These are phyloP conservation scores for Fusarium secorum DNA, from an alignment of 2,329 filamentous ascomycete species.

Conservation along the genomic window DNA sequence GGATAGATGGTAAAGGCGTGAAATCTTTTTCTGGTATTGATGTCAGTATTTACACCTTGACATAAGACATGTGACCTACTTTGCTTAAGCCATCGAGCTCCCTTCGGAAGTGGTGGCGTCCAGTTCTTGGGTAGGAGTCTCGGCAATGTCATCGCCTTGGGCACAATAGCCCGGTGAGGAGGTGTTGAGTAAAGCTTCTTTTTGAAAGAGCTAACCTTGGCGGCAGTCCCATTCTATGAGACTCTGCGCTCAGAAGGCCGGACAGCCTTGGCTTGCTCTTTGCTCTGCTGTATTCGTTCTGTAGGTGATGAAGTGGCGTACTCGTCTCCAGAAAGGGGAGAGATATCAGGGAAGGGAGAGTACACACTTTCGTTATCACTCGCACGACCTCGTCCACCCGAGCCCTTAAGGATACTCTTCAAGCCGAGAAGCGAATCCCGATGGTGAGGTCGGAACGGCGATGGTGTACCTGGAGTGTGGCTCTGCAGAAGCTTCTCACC, in stretches of 20 bases:
- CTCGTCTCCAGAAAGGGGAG: slow-evolving; percentile 6
- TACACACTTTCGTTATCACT: neutral
- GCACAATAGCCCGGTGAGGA: neutral
- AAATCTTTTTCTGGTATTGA: slow-evolving; percentile 9
- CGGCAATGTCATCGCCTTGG: neutral
- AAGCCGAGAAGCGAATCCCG: slow-evolving; percentile 25
- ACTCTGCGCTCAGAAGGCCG: slow-evolving; percentile 6
- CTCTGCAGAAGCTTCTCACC: slow-evolving; percentile 7
- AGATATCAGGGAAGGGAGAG: neutral
- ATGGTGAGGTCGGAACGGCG: slow-evolving; percentile 32
- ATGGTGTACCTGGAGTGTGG: neutral
- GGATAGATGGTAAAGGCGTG: neutral
- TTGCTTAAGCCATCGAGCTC: slow-evolving; percentile 23
- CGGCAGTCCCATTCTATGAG: slow-evolving; percentile 5
- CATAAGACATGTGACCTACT: slow-evolving; percentile 9
- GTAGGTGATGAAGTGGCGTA: slow-evolving; percentile 18
- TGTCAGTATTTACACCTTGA: slow-evolving; percentile 10
- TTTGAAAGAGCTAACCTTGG: neutral
- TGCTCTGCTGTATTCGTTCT: slow-evolving; percentile 21
- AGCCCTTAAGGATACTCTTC: slow-evolving; percentile 33
- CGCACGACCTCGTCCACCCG: neutral
- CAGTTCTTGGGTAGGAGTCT: slow-evolving; percentile 4
- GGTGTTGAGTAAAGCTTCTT: neutral
- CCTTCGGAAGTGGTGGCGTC: neutral
- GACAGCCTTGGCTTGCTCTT: slow-evolving; percentile 18